These are phyloP conservation scores for Penicillium corylophilum DNA, from an alignment of 2,329 filamentous ascomycete genomes.

Conservation along the genomic window DNA sequence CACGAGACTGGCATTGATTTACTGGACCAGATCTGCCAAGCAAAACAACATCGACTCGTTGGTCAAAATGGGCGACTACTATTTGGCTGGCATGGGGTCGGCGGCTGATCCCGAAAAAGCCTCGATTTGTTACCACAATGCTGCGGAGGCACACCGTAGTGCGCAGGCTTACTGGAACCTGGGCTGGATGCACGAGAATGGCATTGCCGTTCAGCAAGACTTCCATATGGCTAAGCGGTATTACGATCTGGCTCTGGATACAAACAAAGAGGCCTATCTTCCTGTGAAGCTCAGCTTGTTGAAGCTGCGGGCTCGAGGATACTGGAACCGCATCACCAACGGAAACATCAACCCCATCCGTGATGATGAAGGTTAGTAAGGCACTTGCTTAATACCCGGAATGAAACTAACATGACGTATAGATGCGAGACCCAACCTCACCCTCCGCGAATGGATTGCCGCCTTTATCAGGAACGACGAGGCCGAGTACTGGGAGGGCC, in stretches of 20 bases:
- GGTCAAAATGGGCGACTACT: constrained; percentile 99
- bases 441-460: constrained; percentile 79
- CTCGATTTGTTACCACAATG: constrained; percentile 86
- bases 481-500: constrained; percentile 64
- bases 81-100: constrained; percentile 77
- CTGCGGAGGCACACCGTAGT: constrained; percentile 85
- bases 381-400: background rate
- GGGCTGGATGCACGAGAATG: constrained; percentile 99
- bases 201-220: constrained; percentile 86
- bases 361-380: constrained; percentile 74
- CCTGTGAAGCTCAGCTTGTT: constrained; percentile 86
- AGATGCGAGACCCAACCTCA: constrained; percentile 72
- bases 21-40: constrained; percentile 92
- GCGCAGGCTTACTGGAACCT: constrained; percentile 96
- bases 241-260: constrained; percentile 88
- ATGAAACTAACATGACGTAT: constrained; percentile 28
- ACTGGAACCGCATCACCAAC: constrained; percentile 90
- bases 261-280: constrained; percentile 89
- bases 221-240: constrained; percentile 96
- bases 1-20: constrained; percentile 72
- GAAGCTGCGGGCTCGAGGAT: constrained; percentile 80
- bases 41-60: constrained; percentile 91
- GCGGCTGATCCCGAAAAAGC: constrained; percentile 76
- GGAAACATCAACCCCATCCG: constrained; percentile 91
- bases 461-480: constrained; percentile 76